Evolutionary conservation across 2,329 filamentous ascomycete species (phyloP).

Genomic region (Ophiocordyceps australis): DNA sequence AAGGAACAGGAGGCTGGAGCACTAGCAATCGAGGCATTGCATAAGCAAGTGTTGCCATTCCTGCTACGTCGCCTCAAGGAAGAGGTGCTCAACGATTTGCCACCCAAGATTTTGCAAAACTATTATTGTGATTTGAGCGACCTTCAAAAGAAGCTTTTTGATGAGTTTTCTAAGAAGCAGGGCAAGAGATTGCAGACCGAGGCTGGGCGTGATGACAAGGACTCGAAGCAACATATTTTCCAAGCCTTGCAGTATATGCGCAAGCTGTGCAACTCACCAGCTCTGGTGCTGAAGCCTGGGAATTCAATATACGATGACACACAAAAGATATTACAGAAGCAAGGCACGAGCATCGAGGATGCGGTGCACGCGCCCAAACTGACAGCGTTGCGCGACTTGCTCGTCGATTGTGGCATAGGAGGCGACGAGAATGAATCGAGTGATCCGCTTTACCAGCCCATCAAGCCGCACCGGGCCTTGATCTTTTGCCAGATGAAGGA

Average conservation of each 20-base stretch:
- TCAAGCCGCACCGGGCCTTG: constrained; percentile 87
- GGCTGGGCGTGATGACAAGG: constrained; percentile 70
- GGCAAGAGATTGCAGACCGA: constrained; percentile 74
- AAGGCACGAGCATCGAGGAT: constrained; percentile 71
- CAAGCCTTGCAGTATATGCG: constrained; percentile 98
- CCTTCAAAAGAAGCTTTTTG: constrained; percentile 84
- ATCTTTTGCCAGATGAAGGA: constrained; percentile 99
- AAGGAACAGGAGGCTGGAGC: constrained; percentile 97
- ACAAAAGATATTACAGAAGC: constrained; percentile 59
- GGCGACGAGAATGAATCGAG: constrained; percentile 44
- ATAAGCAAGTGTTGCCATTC: constrained; percentile 97
- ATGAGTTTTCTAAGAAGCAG: constrained; percentile 90
- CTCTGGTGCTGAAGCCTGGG: constrained; percentile 85
- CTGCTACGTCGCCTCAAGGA: constrained; percentile 90
- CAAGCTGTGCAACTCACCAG: constrained; percentile 94
- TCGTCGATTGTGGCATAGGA: constrained; percentile 98
- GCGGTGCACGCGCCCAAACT: constrained; percentile 83
- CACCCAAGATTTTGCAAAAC: constrained; percentile 96
- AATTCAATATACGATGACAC: constrained; percentile 83
- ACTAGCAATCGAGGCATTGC: constrained; percentile 88
- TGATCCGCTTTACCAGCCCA: constrained; percentile 54
- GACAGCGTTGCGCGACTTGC: constrained; percentile 69
- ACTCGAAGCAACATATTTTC: constrained; percentile 97
- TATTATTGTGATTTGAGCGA: constrained; percentile 98
- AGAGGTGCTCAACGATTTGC: constrained; percentile 88